Evolutionary conservation across 139 green algal species (phyloP).

Genomic region (Chlamydomonas asymmetrica): DNA sequence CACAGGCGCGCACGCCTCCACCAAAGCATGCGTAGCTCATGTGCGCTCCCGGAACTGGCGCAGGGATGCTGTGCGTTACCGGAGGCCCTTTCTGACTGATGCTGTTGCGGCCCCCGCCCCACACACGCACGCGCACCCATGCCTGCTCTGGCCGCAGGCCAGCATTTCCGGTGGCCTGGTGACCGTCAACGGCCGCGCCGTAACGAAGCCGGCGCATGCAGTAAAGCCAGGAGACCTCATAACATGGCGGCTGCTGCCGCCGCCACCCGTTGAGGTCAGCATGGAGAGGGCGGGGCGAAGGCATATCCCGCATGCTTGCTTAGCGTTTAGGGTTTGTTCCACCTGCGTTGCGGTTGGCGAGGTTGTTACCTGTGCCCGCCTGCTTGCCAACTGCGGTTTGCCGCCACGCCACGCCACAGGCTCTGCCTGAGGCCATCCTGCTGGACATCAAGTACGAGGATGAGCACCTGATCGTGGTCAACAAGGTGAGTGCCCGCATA

Average conservation of each 20-base stretch:
- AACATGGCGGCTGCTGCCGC: constrained; percentile 43
- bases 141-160: constrained; percentile 62
- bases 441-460: constrained; percentile 94
- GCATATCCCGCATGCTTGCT: not conserved
- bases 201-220: constrained; percentile 47
- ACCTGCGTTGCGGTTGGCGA: not conserved
- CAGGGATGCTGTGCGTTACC: not conserved
- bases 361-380: not conserved
- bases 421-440: constrained; percentile 76
- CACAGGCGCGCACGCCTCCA: not conserved
- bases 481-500: constrained; percentile 85
- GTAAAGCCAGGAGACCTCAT: constrained; percentile 73
- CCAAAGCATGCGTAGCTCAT: too few relatives aligned
- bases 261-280: constrained; percentile 59
- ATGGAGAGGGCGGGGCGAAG: constrained; percentile 37
- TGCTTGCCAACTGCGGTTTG: not conserved
- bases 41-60: not conserved
- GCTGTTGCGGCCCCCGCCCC: not conserved
- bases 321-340: not conserved
- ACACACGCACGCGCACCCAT: constrained; percentile 35
- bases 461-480: constrained; percentile 88
- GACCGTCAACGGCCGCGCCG: constrained; percentile 57
- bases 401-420: constrained; percentile 31
- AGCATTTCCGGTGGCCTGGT: constrained; percentile 69
- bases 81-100: not conserved